phyloP scores from a whole-genome alignment of 148 eudicot genomes.

The Simmondsia chinensis region DNA sequence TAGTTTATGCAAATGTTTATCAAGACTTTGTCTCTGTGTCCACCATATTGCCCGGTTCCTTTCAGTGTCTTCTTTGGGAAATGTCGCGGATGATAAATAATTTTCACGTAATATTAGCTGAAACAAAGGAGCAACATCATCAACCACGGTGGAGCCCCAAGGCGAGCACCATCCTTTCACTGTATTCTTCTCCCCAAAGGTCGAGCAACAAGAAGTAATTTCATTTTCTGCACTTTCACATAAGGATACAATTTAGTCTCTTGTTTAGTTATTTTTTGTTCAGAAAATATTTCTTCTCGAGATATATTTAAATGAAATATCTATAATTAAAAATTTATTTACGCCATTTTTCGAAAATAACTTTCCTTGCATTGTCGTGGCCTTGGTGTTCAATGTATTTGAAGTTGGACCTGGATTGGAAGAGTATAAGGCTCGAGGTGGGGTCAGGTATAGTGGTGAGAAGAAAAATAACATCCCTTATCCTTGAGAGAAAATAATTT shows the following conservation, averaged over 20 bases:
- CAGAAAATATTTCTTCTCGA: not conserved
- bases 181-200: slow-evolving; percentile 20
- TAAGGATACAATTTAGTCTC: not conserved
- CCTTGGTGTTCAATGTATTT: too few relatives aligned
- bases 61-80: slow-evolving; percentile 45
- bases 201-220: slow-evolving; percentile 15
- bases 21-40: slow-evolving; percentile 55
- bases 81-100: slow-evolving; percentile 47
- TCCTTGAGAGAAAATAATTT: too few relatives aligned
- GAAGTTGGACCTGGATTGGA: too few relatives aligned
- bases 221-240: slow-evolving; percentile 27
- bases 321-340: too few relatives aligned
- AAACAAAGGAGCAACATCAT: slow-evolving; percentile 64
- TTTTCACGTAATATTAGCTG: slow-evolving; percentile 52
- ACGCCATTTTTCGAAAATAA: too few relatives aligned
- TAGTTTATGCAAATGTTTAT: slow-evolving; percentile 51
- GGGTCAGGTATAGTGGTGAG: too few relatives aligned
- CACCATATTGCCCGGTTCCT: slow-evolving; percentile 65
- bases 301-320: not conserved
- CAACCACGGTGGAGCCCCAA: slow-evolving; percentile 63
- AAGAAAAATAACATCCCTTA: too few relatives aligned
- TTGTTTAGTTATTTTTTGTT: not conserved
- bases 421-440: too few relatives aligned
- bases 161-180: slow-evolving; percentile 60
- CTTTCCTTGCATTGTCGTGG: too few relatives aligned